Percentiles rank a stretch among this genome's conserved stretches.
These are phyloP conservation scores for Epithele typhae DNA, from an alignment of 768 basidiomycete genomes.

Conservation along the genomic window DNA sequence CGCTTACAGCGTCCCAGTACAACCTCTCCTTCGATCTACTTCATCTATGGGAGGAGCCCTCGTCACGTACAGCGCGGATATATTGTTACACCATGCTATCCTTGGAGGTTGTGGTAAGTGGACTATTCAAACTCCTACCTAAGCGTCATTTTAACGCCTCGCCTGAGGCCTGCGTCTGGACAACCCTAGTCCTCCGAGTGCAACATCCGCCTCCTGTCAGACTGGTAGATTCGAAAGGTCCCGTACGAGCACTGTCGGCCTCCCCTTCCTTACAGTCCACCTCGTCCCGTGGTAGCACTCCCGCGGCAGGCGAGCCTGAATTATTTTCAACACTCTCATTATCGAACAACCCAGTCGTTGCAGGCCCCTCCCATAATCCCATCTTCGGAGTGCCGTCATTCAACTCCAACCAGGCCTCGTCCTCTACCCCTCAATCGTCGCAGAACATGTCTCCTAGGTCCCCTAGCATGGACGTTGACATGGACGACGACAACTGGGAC, in stretches of 20 bases:
- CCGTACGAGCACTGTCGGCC: conserved; percentile 22
- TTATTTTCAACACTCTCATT: conserved; percentile 59
- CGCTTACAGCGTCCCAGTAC: conserved; percentile 41
- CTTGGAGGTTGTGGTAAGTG: conserved; percentile 56
- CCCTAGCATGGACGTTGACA: conserved; percentile 18
- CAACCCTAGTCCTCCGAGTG: conserved; percentile 52
- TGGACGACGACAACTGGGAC: conserved; percentile 28
- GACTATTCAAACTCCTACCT: neutral
- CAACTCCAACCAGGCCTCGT: too few species aligned
- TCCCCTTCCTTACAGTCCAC: conserved; percentile 19
- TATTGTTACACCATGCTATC: conserved; percentile 45
- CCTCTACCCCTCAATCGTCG: conserved; percentile 18
- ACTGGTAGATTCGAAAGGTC: conserved; percentile 55
- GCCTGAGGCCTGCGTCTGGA: conserved; percentile 26
- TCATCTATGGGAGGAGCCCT: conserved; percentile 31
- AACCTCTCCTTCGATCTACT: conserved; percentile 37
- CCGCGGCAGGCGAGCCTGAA: conserved; percentile 50
- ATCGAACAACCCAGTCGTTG: conserved; percentile 57
- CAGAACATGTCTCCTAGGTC: conserved; percentile 2
- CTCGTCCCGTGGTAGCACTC: conserved; percentile 33
- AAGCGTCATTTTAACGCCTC: neutral
- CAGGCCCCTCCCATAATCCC: conserved; percentile 32
- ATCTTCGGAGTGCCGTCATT: conserved; percentile 73
- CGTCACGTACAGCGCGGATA: conserved; percentile 31
- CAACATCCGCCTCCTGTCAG: conserved; percentile 70